Evolutionary conservation across 805 yeast species (phyloP), one percentile per base, ranked within the genome.

Genomic region (Candida michaelii): DNA sequence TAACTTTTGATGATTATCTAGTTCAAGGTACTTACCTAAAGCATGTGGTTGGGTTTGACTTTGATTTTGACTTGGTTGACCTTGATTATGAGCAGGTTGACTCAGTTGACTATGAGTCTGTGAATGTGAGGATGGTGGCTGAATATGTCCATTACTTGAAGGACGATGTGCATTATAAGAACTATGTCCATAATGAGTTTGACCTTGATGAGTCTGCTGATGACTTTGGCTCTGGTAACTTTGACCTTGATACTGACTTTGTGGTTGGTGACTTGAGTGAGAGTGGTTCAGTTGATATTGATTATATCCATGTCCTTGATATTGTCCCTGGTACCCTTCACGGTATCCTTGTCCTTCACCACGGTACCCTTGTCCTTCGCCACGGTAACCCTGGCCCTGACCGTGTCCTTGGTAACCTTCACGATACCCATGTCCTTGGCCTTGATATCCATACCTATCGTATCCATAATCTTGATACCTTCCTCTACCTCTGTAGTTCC

Each of bases 1-100:
- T 42, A 62, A 55, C 23, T 21, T 25, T 56, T 51, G 12, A n/a
- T 51, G 39, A 39, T 65, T 42, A 11, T 42, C 39, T 3, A 42
- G 37, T 11, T 33, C 45, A 10, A 42, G 25, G 29, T 27, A 33
- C 13, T 36, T 27, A 3, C 31, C 11, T 14, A 37, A 19, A 19
- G 37, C 39, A 27, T 30, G 34, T 27, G 30, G 3, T 16, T 32
- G 38, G 5, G 34, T 7, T 19, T 24, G 14, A 23, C n/a, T n/a
- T n/a, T n/a, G n/a, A n/a, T n/a, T n/a, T n/a, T n/a, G n/a, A n/a
- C n/a, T n/a, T n/a, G n/a, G n/a, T n/a, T n/a, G n/a, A n/a, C n/a
- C n/a, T n/a, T n/a, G n/a, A n/a, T n/a, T n/a, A n/a, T n/a, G n/a
- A n/a, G n/a, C 8, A 21, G 23, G 23, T 21, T 21, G 23, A 21